These are phyloP conservation scores for Colletotrichum sp. DNA, from an alignment of 2,329 filamentous ascomycete genomes.

Conservation along the genomic window DNA sequence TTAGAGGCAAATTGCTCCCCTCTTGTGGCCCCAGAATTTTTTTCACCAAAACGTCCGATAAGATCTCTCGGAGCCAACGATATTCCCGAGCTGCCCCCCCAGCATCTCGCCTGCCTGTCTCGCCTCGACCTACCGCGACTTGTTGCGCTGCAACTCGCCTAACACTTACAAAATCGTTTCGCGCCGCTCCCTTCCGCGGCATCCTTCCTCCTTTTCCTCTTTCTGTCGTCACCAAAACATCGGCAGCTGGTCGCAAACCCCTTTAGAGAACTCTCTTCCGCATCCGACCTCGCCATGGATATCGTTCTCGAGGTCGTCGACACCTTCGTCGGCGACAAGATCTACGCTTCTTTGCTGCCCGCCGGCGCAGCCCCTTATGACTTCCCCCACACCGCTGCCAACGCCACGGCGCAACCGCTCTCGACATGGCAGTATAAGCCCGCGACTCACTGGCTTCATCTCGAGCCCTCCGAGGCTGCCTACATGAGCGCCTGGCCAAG, in stretches of 20 bases:
- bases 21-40: neutral
- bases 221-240: neutral
- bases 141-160: neutral
- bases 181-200: neutral
- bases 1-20: neutral
- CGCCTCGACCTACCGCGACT: neutral
- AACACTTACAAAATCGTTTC: neutral
- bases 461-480: conserved; percentile 76
- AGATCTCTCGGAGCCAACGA: conserved; percentile 1
- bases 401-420: conserved; percentile 61
- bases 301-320: conserved; percentile 87
- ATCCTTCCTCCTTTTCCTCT: neutral
- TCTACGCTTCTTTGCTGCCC: conserved; percentile 78
- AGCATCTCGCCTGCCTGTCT: neutral
- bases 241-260: neutral
- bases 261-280: neutral
- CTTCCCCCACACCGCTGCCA: conserved; percentile 53
- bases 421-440: conserved; percentile 75
- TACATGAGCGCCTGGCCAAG: conserved; percentile 80
- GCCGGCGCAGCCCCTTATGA: conserved; percentile 58
- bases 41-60: neutral
- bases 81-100: conserved; percentile 2
- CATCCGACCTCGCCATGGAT: conserved; percentile 71
- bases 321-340: conserved; percentile 78
- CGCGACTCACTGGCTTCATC: conserved; percentile 70